Conservation (phyloP, 768 basidiomycete species). For the Stropharia rugosoannulata region DNA sequence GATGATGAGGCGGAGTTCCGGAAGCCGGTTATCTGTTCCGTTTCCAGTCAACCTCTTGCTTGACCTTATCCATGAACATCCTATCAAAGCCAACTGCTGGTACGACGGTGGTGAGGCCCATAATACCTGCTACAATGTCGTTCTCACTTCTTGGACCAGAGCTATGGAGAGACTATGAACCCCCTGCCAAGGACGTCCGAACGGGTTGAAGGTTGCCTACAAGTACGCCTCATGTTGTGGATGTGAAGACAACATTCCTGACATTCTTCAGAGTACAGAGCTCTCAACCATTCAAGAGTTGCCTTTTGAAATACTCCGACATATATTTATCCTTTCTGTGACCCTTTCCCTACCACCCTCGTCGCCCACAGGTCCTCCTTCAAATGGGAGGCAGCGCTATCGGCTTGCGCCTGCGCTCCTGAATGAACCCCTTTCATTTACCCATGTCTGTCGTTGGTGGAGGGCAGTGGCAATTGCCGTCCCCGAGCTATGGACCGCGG, state of each 20-base stretch:
- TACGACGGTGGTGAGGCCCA: neutral
- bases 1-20: no score
- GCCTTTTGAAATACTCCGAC: conserved; percentile 11
- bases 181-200: no score
- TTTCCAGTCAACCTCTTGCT: neutral
- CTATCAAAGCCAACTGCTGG: neutral
- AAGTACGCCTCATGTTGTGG: neutral
- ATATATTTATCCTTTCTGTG: conserved; percentile 5
- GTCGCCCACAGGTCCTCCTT: neutral
- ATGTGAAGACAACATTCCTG: neutral
- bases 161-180: neutral
- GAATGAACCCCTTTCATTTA: conserved; percentile 7
- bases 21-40: no score
- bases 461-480: conserved; percentile 3
- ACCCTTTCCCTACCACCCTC: neutral
- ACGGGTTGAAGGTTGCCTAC: neutral
- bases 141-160: neutral
- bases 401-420: neutral
- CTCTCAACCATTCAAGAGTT: neutral
- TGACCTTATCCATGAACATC: neutral
- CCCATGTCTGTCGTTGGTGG: conserved; percentile 10
- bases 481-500: conserved; percentile 7
- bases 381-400: neutral
- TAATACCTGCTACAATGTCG: neutral
- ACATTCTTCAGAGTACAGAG: neutral